Conservation (phyloP, 2,329 filamentous ascomycete species). For the Fusarium guadeloupense region DNA sequence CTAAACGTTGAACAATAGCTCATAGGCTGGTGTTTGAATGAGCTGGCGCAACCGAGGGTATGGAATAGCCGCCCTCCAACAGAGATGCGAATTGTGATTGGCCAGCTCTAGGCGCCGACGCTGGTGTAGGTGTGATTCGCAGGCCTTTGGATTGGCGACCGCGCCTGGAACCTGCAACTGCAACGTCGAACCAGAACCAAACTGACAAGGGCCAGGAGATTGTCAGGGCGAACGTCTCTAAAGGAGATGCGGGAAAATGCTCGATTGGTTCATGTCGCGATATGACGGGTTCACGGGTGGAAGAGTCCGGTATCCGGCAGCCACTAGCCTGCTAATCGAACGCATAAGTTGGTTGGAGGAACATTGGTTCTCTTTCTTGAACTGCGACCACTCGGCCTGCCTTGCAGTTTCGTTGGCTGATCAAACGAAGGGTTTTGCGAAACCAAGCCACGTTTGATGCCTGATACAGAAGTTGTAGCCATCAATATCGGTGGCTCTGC, state of each 20-base stretch:
- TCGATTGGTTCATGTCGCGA: slow-evolving; percentile 30
- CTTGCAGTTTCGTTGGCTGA: background rate
- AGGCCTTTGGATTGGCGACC: slow-evolving; percentile 40
- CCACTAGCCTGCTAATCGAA: slow-evolving; percentile 6
- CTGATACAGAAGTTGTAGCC: background rate
- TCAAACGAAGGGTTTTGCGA: background rate
- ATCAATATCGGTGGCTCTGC: background rate
- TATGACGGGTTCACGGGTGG: slow-evolving; percentile 15
- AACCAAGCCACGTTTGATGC: slow-evolving; percentile 15
- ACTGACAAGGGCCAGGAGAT: slow-evolving; percentile 31
- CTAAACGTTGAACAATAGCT: slow-evolving; percentile 29
- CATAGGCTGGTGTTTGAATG: slow-evolving; percentile 41
- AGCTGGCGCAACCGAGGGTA: slow-evolving; percentile 42
- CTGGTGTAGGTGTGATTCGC: slow-evolving; percentile 40
- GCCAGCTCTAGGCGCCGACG: slow-evolving; percentile 43
- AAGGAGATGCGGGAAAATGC: slow-evolving; percentile 13
- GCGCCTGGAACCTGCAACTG: slow-evolving; percentile 35
- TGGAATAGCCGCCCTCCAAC: slow-evolving; percentile 52
- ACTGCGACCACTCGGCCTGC: slow-evolving; percentile 15
- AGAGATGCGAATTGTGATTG: slow-evolving; percentile 41
- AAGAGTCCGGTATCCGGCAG: slow-evolving; percentile 19
- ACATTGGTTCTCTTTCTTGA: slow-evolving; percentile 8
- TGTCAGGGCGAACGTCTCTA: slow-evolving; percentile 15
- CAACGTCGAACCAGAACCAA: slow-evolving; percentile 13
- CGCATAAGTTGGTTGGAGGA: background rate